Percentiles rank a stretch among this genome's conserved stretches.
phyloP scores from a whole-genome alignment of 805 yeast genomes.

The Candida jianshihensis region DNA sequence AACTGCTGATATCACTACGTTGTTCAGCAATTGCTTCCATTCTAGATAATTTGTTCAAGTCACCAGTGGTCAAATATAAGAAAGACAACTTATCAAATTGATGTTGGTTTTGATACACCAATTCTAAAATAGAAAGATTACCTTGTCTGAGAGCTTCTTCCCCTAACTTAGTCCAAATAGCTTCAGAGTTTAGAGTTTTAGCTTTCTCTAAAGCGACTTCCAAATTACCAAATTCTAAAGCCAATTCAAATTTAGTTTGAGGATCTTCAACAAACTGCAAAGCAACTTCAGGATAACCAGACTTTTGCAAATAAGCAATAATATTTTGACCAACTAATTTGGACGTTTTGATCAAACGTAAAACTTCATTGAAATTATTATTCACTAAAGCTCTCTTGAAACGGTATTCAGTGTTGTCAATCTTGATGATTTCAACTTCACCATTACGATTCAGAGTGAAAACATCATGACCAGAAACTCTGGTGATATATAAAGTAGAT shows the following conservation, averaged over 20 bases:
- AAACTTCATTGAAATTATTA: constrained; percentile 85
- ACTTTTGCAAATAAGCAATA: constrained; percentile 87
- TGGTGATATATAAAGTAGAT: constrained; percentile 76
- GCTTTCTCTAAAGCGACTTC: constrained; percentile 88
- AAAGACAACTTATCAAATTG: constrained; percentile 86
- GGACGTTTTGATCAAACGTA: constrained; percentile 80
- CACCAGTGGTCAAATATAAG: constrained; percentile 81
- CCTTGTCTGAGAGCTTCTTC: constrained; percentile 88
- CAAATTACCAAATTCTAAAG: constrained; percentile 88
- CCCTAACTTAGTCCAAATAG: constrained; percentile 77
- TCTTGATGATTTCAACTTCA: constrained; percentile 64
- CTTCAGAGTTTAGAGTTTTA: constrained; percentile 55
- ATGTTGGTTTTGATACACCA: constrained; percentile 81
- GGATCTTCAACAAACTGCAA: constrained; percentile 95
- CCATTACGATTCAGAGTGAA: constrained; percentile 84
- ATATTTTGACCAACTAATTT: constrained; percentile 96
- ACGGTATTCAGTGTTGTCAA: constrained; percentile 96
- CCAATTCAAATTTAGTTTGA: constrained; percentile 91
- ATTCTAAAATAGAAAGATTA: constrained; percentile 75
- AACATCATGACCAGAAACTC: constrained; percentile 62
- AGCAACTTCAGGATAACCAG: constrained; percentile 97
- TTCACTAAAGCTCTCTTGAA: constrained; percentile 90
- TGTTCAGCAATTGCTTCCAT: constrained; percentile 89
- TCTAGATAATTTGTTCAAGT: constrained; percentile 61
- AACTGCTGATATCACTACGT: constrained; percentile 72